Evolutionary conservation across 2,329 filamentous ascomycete species (phyloP), one percentile per base, ranked within the genome.

Genomic region (Rachicladosporium sp.): DNA sequence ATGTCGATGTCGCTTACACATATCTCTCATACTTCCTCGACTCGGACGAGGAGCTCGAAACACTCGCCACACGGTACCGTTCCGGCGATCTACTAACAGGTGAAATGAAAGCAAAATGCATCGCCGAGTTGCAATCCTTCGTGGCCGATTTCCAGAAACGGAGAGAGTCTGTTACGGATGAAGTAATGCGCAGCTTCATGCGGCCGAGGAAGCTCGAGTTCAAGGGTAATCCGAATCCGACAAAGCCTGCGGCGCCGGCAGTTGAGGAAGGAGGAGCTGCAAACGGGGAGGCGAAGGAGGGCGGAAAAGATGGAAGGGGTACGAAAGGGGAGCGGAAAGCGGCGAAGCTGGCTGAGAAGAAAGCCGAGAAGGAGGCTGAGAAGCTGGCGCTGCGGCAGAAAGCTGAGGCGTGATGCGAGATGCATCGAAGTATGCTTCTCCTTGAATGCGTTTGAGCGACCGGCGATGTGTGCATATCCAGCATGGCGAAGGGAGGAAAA

Each of bases 11-110:
- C 6, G 74, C 87, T 0, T 96, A 84, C 64, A 56, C 57, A 0
- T 96, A 95, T 60, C 71, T 96, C n/a, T 80, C 79, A 0, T 96
- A 93, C 67, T 95, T 96, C 65, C 70, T 93, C 50, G 88, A 96
- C 45, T 81, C 87, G 47, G 86, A 94, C 51, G 81, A 73, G 49
- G 74, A 78, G 57, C 60, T 80, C 4, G 65, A 67, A 36, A 61
- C 66, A 29, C 70, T 79, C 23, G 68, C 68, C 21, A 56, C 65
- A 10, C 64, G 64, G 7, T 80, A 80, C 47, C 64, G 71, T 37
- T 80, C 75, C 43, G 89, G 89, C 23, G 75, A 82, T 54, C 67
- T 96, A 55, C 66, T 93, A 45, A 95, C 88, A 0, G 88, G 89
- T 40, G 88, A 96, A 60, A 72, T 89, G 60, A 96, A 96, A 70